These are phyloP conservation scores for Zalaria obscura DNA, from an alignment of 2,329 filamentous ascomycete species.

Conservation along the genomic window DNA sequence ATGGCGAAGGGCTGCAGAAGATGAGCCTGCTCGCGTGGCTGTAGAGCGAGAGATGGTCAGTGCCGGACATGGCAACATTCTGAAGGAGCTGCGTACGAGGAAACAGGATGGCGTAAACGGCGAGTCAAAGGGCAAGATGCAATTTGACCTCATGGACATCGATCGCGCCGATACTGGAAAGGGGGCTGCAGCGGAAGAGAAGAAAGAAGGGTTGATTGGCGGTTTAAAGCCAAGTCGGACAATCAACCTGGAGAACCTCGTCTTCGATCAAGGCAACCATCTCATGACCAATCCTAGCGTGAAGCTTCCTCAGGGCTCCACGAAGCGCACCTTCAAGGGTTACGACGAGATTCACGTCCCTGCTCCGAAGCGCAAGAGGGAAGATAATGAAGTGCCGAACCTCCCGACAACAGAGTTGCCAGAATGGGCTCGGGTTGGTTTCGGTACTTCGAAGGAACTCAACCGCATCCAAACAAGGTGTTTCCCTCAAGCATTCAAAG, in stretches of 20 bases:
- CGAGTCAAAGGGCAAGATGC: constrained; percentile 59
- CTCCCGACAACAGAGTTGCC: constrained; percentile 80
- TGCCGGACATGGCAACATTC: constrained; percentile 70
- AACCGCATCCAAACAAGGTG: constrained; percentile 95
- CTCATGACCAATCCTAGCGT: constrained; percentile 99
- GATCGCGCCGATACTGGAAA: constrained; percentile 28
- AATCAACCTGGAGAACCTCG: constrained; percentile 88
- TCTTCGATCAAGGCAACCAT: constrained; percentile 97
- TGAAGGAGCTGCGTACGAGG: constrained; percentile 77
- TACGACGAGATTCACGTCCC: constrained; percentile 98
- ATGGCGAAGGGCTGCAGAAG: constrained; percentile 68
- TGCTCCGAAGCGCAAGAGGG: constrained; percentile 72
- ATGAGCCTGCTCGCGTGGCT: constrained; percentile 54
- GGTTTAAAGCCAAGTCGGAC: constrained; percentile 74
- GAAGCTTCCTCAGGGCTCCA: constrained; percentile 82
- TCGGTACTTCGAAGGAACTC: constrained; percentile 71
- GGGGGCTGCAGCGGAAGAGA: constrained; percentile 29
- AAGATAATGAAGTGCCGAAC: constrained; percentile 59
- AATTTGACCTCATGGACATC: constrained; percentile 73
- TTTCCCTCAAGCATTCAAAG: constrained; percentile 77
- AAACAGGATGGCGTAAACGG: constrained; percentile 41
- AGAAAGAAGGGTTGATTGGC: constrained; percentile 58
- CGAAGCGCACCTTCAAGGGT: constrained; percentile 89
- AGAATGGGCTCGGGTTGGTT: constrained; percentile 79
- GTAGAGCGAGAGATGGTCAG: constrained; percentile 87